Evolutionary conservation across 1,284 basidiomycete genomes (phyloP), one percentile per base, ranked within the genome.

Genomic region (Malassezia japonica): DNA sequence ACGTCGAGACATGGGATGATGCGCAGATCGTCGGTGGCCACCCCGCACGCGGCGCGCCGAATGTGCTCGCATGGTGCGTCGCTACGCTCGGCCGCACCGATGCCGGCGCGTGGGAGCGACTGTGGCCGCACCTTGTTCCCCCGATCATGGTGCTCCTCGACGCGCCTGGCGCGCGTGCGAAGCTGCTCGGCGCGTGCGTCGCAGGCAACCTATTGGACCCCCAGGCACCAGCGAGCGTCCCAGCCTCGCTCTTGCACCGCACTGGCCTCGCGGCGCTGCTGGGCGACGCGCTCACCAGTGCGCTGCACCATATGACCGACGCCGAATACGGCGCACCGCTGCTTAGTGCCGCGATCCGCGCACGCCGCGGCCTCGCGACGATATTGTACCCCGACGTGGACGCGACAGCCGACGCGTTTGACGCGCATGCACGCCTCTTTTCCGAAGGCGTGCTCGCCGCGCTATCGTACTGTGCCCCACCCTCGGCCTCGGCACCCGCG

Each of bases 381-480:
- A 6, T 10, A 5, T 15, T 44, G 15, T 16, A 42, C 32, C 20
- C 36, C 34, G 4, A 15, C 31, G 1, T 33, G 13, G 18, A 13
- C 21, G 25, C 21, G 13, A 18, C 28, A 7, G 23, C 21, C 3
- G 45, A 28, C 13, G 36, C 32, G 8, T 54, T 38, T 25, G 46
- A 43, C 7, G 27, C 15, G 31, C 16, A 32, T 3, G 15, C 20
- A n/a, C 28, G 24, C n/a, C 36, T 54, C 18, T 39, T 48, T n/a
- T 43, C 51, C 10, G 35, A 54, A 4, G 38, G 40, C n/a, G 25
- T 43, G 1, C 40, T 54, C 13, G 38, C 40, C 5, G 46, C 51
- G 20, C 43, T 54, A 2, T 38, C 51, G 21, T 54, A 54, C 38
- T 54, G 51, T 18, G 51, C 46, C 36, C 51, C 51, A 12, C 39